phyloP scores from a whole-genome alignment of 2,329 filamentous ascomycete genomes.

The Hypoxylon sp. region DNA sequence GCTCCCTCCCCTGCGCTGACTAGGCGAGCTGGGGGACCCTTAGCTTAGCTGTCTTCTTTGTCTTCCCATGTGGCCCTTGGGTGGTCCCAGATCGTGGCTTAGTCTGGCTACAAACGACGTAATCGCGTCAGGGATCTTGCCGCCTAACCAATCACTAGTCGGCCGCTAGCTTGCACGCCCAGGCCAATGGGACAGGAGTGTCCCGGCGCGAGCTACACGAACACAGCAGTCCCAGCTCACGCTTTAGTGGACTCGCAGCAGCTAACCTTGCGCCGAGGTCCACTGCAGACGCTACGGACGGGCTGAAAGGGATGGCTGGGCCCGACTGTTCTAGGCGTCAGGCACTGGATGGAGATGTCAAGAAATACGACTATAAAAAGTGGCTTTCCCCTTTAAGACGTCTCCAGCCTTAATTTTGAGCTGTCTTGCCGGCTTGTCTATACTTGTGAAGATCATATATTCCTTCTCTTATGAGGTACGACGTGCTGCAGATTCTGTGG shows the following conservation, averaged over 20 bases:
- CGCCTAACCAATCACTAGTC: constrained; percentile 9
- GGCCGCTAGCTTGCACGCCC: neutral
- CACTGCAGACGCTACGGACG: no score
- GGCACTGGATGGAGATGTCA: neutral
- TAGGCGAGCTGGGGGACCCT: no score
- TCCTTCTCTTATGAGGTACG: neutral
- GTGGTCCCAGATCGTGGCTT: constrained; percentile 28
- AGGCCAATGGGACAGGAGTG: constrained; percentile 18
- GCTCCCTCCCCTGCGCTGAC: constrained; percentile 5
- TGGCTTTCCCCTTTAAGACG: constrained; percentile 5
- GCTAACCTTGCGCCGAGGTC: neutral
- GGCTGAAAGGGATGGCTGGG: no score
- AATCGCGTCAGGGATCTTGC: constrained; percentile 28
- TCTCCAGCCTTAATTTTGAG: constrained; percentile 11
- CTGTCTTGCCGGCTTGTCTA: neutral
- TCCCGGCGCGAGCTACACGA: constrained; percentile 12
- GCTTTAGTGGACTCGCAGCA: neutral
- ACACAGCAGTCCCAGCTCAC: constrained; percentile 4
- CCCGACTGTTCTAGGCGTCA: no score
- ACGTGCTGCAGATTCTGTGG: neutral
- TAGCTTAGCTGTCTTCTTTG: neutral
- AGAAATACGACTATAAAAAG: neutral
- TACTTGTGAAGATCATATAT: neutral
- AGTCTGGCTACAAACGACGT: constrained; percentile 32
- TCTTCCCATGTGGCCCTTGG: constrained; percentile 7